These are phyloP conservation scores for Oidium heveae DNA, from an alignment of 2,329 filamentous ascomycete genomes.

Conservation along the genomic window DNA sequence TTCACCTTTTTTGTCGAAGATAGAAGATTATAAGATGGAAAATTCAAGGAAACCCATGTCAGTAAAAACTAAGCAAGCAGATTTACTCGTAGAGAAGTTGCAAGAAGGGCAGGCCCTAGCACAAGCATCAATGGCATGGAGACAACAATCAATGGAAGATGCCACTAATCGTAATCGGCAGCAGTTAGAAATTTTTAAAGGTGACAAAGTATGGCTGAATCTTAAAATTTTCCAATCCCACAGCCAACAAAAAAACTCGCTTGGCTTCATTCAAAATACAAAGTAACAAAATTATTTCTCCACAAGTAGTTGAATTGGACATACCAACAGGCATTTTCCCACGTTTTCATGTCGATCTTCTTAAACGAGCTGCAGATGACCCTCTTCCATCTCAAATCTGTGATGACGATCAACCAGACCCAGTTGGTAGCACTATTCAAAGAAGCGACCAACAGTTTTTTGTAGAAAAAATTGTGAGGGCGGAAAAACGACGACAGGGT, in stretches of 20 bases:
- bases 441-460: no score
- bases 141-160: not conserved
- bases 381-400: no score
- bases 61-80: no score
- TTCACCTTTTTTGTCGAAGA: not conserved
- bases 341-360: no score
- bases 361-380: no score
- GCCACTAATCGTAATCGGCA: not conserved
- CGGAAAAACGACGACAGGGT: not conserved
- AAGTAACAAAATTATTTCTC: no score
- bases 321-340: no score
- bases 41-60: not conserved
- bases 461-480: not conserved
- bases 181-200: not conserved
- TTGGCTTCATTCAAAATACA: no score
- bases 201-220: not conserved
- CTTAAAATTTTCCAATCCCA: not conserved
- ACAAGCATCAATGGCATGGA: not conserved
- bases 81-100: not conserved
- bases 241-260: not conserved
- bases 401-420: no score
- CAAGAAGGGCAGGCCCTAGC: not conserved
- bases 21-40: not conserved
- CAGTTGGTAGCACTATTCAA: no score
- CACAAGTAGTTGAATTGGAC: no score